Base-by-base conservation (phyloP, 1,284 basidiomycete species). In the Exobasidium rhododendri region DNA sequence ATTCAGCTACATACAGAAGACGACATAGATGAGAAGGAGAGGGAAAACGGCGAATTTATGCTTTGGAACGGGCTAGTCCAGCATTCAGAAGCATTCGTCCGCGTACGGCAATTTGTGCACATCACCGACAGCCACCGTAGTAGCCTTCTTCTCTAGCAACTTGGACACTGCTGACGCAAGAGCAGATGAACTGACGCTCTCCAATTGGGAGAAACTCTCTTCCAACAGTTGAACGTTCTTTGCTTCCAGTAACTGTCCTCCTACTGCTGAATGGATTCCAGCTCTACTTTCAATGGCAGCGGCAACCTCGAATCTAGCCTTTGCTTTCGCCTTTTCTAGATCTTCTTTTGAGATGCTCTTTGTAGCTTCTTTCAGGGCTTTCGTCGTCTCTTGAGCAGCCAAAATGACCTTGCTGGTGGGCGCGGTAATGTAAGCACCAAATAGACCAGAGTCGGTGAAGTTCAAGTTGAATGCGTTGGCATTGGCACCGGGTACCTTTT, bases 131-230 rank as follows among this genome's bases (percentile, higher is more conserved):
- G 71, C 77, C 4, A 77, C 74, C 10, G 74, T 67, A 20, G 77
- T 77, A 7, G 77, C 68, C 69, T 74, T 78, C 70, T 64, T 69
- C 73, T 76, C 77, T 61, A 79, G 71, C 28, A 74, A 56, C 62
- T 73, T 71, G 53, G 68, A 69, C 14, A 68, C 76, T 3, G 65
- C 66, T 3, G 59, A 65, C 20, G 65, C 58, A 20, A 79, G 63
- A 51, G 65, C 63, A 22, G 32, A 35, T 7, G 74, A 65, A 53
- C 69, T 67, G 35, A 79, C 77, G 43, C 52, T 63, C 40, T 76
- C 75, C 28, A 79, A 63, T 22, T 65, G 64, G 2, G 65, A 51
- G 47, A 78, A 69, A 29, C 54, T 44, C 24, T 69, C 66, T 44
- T 72, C 70, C 20, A 74, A 50, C n/a, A 66, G 60, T 2, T 58